Evolutionary conservation across 352 stramenopile species (phyloP).

Genomic region (Phytophthora ramorum): DNA sequence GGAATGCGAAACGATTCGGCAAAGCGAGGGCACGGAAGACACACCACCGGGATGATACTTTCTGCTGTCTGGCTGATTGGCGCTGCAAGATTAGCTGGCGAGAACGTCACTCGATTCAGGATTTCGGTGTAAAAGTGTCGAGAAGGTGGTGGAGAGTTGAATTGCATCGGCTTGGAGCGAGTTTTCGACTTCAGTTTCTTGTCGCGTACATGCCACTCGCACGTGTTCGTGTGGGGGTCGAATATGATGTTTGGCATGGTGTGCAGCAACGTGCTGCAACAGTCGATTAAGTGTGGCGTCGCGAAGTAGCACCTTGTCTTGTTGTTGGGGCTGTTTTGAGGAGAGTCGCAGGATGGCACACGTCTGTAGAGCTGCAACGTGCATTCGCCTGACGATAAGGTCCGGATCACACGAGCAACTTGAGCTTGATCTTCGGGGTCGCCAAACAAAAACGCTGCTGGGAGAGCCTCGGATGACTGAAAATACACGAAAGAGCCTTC

Average conservation of each 20-base stretch:
- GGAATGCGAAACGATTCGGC: constrained; percentile 16
- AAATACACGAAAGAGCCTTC: constrained; percentile 47
- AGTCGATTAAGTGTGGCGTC: constrained; percentile 54
- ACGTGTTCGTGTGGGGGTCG: constrained; percentile 30
- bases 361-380: constrained; percentile 46
- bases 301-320: constrained; percentile 35
- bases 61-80: constrained; percentile 13
- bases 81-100: constrained; percentile 19
- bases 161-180: background rate
- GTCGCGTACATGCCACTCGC: constrained; percentile 28
- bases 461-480: constrained; percentile 23
- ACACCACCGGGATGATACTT: background rate
- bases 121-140: constrained; percentile 46
- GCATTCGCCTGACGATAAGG: constrained; percentile 41
- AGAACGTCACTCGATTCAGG: constrained; percentile 37
- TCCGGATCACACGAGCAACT: constrained; percentile 43
- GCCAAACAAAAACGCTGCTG: constrained; percentile 11
- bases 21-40: constrained; percentile 24
- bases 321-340: constrained; percentile 1
- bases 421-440: constrained; percentile 38
- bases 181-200: background rate
- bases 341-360: constrained; percentile 6
- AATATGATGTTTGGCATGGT: constrained; percentile 45
- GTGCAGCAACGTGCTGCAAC: constrained; percentile 43
- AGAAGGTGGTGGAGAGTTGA: constrained; percentile 10